Percentiles rank a stretch among this genome's conserved stretches.
Evolutionary conservation across 2,329 filamentous ascomycete species (phyloP).

Genomic region (Pyrenophora teres): DNA sequence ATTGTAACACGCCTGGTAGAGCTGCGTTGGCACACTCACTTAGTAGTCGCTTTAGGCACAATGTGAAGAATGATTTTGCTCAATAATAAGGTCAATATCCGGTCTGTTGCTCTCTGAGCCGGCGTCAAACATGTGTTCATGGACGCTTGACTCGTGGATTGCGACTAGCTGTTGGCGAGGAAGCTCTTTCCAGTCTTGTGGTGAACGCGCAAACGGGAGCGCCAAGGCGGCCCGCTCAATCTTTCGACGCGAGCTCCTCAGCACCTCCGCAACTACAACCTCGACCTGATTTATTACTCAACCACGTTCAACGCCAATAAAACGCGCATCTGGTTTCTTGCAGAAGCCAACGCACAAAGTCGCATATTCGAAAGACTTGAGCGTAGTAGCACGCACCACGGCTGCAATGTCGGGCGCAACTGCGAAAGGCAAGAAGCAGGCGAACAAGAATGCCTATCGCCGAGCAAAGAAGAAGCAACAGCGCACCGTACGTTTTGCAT

Average conservation of each 20-base stretch:
- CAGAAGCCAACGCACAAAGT: not conserved
- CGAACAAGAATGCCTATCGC: slow-evolving; percentile 92
- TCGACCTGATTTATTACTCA: slow-evolving; percentile 3
- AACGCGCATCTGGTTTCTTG: slow-evolving; percentile 1
- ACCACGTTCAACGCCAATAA: not conserved
- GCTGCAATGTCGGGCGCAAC: slow-evolving; percentile 37
- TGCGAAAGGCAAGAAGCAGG: slow-evolving; percentile 59
- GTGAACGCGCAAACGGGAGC: not conserved
- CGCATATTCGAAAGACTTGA: not conserved
- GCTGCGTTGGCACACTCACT: too few relatives aligned
- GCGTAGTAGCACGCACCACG: slow-evolving; percentile 15
- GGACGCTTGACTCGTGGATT: too few relatives aligned
- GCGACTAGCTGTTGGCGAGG: too few relatives aligned
- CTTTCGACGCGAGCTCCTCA: slow-evolving; percentile 12
- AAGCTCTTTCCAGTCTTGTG: not conserved
- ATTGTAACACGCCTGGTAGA: too few relatives aligned
- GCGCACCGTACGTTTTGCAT: slow-evolving; percentile 57
- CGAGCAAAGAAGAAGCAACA: slow-evolving; percentile 96
- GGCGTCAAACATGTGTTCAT: too few relatives aligned
- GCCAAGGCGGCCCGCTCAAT: slow-evolving; percentile 14
- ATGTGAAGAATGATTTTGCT: too few relatives aligned
- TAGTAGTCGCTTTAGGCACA: too few relatives aligned
- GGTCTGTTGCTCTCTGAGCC: too few relatives aligned
- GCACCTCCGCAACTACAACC: slow-evolving; percentile 3
- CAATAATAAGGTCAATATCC: too few relatives aligned